Evolutionary conservation across 164 flowering plant species (phyloP).

Genomic region (Magnolia kwangsiensis): DNA sequence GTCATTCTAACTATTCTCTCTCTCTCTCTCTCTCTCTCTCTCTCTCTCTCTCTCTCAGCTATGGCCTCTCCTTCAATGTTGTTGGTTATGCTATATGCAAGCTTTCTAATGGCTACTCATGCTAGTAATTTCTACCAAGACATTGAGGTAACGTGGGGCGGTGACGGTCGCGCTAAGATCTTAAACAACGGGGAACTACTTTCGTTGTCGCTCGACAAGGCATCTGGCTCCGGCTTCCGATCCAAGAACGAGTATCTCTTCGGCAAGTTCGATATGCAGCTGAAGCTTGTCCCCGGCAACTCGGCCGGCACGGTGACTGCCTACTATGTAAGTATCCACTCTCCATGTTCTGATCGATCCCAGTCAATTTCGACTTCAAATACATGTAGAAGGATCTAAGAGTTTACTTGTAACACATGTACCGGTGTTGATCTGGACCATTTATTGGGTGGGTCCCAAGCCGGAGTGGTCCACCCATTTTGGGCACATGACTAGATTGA

Average conservation of each 20-base stretch:
- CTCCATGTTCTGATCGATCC: too few species aligned
- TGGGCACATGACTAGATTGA: too few species aligned
- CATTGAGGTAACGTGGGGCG: constrained; percentile 11
- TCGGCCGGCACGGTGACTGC: constrained; percentile 44
- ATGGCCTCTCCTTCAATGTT: background rate
- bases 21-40: too few species aligned
- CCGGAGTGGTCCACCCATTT: too few species aligned
- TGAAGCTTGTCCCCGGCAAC: constrained; percentile 39
- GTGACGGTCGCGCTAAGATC: constrained; percentile 8
- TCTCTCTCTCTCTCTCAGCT: background rate
- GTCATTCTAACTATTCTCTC: too few species aligned
- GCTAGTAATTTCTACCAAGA: constrained; percentile 7
- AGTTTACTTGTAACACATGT: too few species aligned
- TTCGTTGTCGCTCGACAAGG: constrained; percentile 28
- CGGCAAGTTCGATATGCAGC: constrained; percentile 31
- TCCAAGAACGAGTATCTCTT: constrained; percentile 31
- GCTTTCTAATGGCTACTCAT: background rate
- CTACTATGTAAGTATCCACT: constrained; percentile 24
- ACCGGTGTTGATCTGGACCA: too few species aligned
- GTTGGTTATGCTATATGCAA: background rate
- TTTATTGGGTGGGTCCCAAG: too few species aligned
- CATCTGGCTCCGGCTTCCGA: constrained; percentile 33
- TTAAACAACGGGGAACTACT: constrained; percentile 16
- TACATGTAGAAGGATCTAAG: too few species aligned
- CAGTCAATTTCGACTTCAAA: too few species aligned